Evolutionary conservation across 306 rosid genomes (phyloP).

Genomic region (Amphicarpaea edgeworthii): DNA sequence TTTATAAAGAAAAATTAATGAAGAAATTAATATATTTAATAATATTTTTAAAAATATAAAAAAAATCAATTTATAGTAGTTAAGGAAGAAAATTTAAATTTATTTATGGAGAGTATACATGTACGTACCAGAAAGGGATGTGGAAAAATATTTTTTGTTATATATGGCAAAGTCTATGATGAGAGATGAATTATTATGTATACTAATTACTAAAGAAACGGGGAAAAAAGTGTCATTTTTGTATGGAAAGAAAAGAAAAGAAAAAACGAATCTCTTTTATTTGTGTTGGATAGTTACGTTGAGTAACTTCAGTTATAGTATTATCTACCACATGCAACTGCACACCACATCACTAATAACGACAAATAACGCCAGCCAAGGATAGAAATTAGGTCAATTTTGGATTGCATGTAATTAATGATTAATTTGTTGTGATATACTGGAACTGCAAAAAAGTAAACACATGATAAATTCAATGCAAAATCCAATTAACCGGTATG

Average conservation of each 20-base stretch:
- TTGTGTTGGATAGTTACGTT: no score
- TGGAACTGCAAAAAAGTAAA: constrained; percentile 27
- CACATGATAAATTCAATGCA: constrained; percentile 31
- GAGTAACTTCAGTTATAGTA: constrained; percentile 18
- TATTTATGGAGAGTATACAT: neutral
- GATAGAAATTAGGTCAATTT: constrained; percentile 17
- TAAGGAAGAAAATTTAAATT: neutral
- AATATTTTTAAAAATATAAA: neutral
- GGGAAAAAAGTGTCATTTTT: neutral
- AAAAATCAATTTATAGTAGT: neutral
- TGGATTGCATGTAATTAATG: constrained; percentile 16
- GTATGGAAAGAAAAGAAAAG: no score
- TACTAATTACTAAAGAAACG: neutral
- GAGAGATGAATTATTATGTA: neutral
- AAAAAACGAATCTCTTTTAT: no score
- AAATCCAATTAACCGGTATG: constrained; percentile 16
- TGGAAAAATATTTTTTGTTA: neutral
- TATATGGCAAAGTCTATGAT: neutral
- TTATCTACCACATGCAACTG: constrained; percentile 32
- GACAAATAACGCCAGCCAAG: constrained; percentile 12
- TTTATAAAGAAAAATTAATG: neutral
- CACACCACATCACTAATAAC: constrained; percentile 20
- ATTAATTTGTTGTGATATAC: constrained; percentile 26
- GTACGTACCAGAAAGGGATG: no score
- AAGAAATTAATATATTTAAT: neutral